Base-by-base conservation (phyloP, 2,329 filamentous ascomycete species). In the Ophiostoma sp. region DNA sequence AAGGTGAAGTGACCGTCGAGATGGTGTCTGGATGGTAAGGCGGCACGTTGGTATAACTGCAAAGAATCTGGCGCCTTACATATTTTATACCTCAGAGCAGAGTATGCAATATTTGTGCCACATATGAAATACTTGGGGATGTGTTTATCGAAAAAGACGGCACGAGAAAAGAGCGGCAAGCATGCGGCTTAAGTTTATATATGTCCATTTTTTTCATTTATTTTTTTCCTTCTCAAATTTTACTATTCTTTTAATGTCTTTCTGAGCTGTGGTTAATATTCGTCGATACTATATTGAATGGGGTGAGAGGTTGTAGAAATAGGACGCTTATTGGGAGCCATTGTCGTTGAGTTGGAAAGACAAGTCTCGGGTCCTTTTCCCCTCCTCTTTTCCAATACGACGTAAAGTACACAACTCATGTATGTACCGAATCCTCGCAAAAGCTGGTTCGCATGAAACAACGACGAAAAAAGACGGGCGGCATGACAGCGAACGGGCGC, bases 381-480 rank as follows among this genome's bases (percentile, higher is more conserved):
- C 9, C 19, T n/a, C 55, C 55, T 59, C 25, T 33, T 59, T 39
- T 9, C 59, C 59, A 63, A 12, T 42, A 11, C n/a, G 59, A 63
- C 31, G 33, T 25, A 15, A 12, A 5, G n/a, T 31, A 31, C 22
- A 22, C 48, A n/a, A n/a, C n/a, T n/a, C n/a, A 11, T 42, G 42
- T 59, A 59, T 59, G 36, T 64, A 64, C 59, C 59, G 22, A 25
- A 12, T 12, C 3, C 4, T 2, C 12, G 2, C 12, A 64, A 64
- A 42, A 15, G 3, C 3, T 64, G 59, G 59, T 25, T 64, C 33
- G 59, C 59, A 64, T 64, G 59, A 64, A 64, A 64, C 59, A 64
- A 15, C n/a, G 33, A 64, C 33, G 61, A n/a, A 39, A 39, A 42
- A 31, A 55, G 50, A 33, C 15, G 55, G 55, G 15, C n/a, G 59